Base-by-base conservation (phyloP, 2,329 filamentous ascomycete genomes). In the Aspergillus pseudoglaucus region DNA sequence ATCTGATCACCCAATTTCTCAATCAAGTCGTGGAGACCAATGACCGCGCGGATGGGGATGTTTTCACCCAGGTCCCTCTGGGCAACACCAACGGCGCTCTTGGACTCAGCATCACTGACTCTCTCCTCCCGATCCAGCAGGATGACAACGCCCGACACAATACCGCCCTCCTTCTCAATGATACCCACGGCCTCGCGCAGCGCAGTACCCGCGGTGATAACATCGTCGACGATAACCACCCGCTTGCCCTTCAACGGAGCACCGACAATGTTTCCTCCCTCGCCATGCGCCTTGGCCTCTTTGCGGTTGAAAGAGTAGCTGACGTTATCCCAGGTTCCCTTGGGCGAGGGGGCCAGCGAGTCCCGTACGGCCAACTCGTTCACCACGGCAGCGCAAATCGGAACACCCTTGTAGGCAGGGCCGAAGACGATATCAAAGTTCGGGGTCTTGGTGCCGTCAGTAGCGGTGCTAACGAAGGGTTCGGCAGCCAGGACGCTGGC, bases 391-490 rank as follows among this genome's bases (percentile, higher is more conserved):
- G 86, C 84, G 40, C 87, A 87, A n/a, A 97, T 81, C 1, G 90
- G 89, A 55, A 97, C 95, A 40, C 93, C 93, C 75, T 97, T 98
- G 78, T 97, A 98, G 8, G 93, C 91, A 2, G 93, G 91, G 14
- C 82, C 90, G 69, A 97, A 97, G 62, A 97, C 77, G 59, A 97
- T 80, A 66, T 97, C 91, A 68, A 94, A 81, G 54, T 75, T 70
- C 55, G 79, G 79, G 42, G 57, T 64, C 42, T 56, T 56, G 30
- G 58, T 55, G 48, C 61, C 58, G 47, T 68, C 59, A n/a, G 70
- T 63, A 42, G 56, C 53, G 54, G 54, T 60, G 35, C 58, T 59
- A 39, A 68, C 64, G 54, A 72, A 72, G 38, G 73, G 70, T 54
- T 78, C 69, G n/a, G 67, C 57, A 46, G 75, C 70, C 38, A 82